Evolutionary conservation across 805 yeast species (phyloP).

Genomic region (Saccharomycopsis sp.): DNA sequence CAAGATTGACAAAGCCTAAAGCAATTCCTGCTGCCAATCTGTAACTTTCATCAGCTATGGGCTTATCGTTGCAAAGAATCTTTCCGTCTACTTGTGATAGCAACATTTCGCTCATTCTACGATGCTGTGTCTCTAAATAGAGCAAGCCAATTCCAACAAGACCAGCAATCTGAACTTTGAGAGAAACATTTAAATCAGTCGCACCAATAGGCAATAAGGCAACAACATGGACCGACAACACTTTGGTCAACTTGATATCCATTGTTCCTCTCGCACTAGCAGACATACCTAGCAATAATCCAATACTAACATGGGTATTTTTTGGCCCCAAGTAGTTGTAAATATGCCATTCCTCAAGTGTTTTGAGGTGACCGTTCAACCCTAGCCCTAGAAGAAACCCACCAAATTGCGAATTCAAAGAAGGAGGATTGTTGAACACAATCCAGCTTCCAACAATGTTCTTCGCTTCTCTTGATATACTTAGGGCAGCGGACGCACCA

Average conservation of each 20-base stretch:
- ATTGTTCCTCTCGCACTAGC: slow-evolving; percentile 78
- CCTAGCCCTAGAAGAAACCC: slow-evolving; percentile 94
- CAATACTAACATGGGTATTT: slow-evolving; percentile 76
- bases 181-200: slow-evolving; percentile 76
- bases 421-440: slow-evolving; percentile 71
- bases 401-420: slow-evolving; percentile 76
- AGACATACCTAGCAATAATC: slow-evolving; percentile 84
- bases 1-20: slow-evolving; percentile 76
- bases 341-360: slow-evolving; percentile 92
- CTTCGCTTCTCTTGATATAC: slow-evolving; percentile 58
- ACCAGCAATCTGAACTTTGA: slow-evolving; percentile 86
- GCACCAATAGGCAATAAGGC: slow-evolving; percentile 90
- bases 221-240: slow-evolving; percentile 85
- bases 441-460: slow-evolving; percentile 90
- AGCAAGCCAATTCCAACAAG: slow-evolving; percentile 83
- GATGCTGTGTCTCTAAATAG: slow-evolving; percentile 69
- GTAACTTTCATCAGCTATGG: slow-evolving; percentile 67
- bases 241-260: slow-evolving; percentile 84
- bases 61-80: slow-evolving; percentile 46
- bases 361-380: slow-evolving; percentile 76
- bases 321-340: slow-evolving; percentile 90
- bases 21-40: slow-evolving; percentile 84
- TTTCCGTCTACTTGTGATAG: slow-evolving; percentile 59
- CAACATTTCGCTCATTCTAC: slow-evolving; percentile 78
- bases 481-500: slow-evolving; percentile 83